Evolutionary conservation across 2,329 filamentous ascomycete species (phyloP), one percentile per base, ranked within the genome.

Genomic region (Colletotrichum sp.): DNA sequence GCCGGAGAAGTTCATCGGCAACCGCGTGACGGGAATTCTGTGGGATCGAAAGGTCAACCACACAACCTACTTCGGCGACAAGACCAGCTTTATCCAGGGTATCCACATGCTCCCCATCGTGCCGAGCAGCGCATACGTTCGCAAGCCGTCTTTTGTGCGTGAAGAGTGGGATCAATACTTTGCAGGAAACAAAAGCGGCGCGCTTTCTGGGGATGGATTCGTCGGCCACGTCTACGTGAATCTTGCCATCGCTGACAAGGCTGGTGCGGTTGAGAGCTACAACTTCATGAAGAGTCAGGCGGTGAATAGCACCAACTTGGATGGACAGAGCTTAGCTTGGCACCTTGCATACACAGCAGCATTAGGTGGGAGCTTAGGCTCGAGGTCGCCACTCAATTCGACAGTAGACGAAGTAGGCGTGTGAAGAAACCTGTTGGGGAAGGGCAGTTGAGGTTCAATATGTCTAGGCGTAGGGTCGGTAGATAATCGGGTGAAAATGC

Each of bases 41-140:
- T 97, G 96, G 80, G 95, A 98, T 83, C 96, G 97, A 85, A 98
- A 97, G 84, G 90, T 94, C 71, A 94, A 98, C 82, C 94, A 97
- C 83, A 92, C 93, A 6, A 97, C 95, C 2, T 97, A 95, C 85
- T 97, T 97, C 80, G 94, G 73, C 57, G 32, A 94, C 62, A 83
- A 67, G 11, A 68, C 59, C 7, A 64, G 74, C 19, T 94, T 90
- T 81, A 89, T 95, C 76, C 83, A 88, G 80, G 92, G 93, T 72
- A 94, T 95, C 79, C 93, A 95, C 85, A 95, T 95, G 93, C 86
- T 95, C 22, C 93, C 93, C 3, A 83, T 94, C 52, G 87, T 91
- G 69, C 92, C 93, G 4, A 87, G 88, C 75, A 93, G 92, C 2
- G 86, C 91, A 5, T 90, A 93, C 74, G 91, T 91, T 4, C 90